These are phyloP conservation scores for Xenosphaeropsis pyriputrescens DNA, from an alignment of 2,329 filamentous ascomycete species.

Conservation along the genomic window DNA sequence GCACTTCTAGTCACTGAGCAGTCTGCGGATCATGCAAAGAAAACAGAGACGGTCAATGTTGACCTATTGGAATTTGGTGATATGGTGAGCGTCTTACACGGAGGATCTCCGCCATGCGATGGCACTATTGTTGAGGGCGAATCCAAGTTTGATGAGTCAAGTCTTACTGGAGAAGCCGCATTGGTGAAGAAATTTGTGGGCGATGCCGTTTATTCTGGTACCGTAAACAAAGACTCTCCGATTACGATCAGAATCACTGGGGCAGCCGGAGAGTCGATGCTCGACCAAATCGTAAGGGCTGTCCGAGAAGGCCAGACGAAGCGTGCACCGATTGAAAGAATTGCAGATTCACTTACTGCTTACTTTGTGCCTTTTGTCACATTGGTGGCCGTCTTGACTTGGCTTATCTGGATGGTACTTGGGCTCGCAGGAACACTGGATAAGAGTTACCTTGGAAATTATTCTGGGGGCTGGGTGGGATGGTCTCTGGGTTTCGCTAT, in stretches of 20 bases:
- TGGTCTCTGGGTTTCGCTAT: conserved; percentile 69
- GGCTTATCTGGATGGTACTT: conserved; percentile 55
- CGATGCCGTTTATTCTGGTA: conserved; percentile 57
- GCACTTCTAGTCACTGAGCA: conserved; percentile 50
- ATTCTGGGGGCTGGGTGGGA: conserved; percentile 49
- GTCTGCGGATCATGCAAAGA: not conserved
- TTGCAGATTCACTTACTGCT: conserved; percentile 57
- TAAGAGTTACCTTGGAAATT: conserved; percentile 33
- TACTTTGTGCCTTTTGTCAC: conserved; percentile 68
- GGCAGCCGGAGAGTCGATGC: conserved; percentile 54
- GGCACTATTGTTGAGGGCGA: conserved; percentile 49
- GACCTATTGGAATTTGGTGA: conserved; percentile 60
- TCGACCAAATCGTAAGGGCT: conserved; percentile 65
- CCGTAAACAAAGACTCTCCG: conserved; percentile 54
- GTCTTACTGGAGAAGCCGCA: conserved; percentile 67
- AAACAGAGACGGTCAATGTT: conserved; percentile 19
- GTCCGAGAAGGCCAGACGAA: conserved; percentile 67
- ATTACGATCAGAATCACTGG: conserved; percentile 50
- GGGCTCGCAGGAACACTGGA: conserved; percentile 45
- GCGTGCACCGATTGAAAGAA: conserved; percentile 60
- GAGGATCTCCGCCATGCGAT: conserved; percentile 74
- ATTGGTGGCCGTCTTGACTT: conserved; percentile 53
- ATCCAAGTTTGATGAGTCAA: conserved; percentile 75
- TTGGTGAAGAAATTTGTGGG: conserved; percentile 47
- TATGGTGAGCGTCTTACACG: conserved; percentile 59